Evolutionary conservation across 2,329 filamentous ascomycete species (phyloP).

Genomic region (Ophiostoma sp.): DNA sequence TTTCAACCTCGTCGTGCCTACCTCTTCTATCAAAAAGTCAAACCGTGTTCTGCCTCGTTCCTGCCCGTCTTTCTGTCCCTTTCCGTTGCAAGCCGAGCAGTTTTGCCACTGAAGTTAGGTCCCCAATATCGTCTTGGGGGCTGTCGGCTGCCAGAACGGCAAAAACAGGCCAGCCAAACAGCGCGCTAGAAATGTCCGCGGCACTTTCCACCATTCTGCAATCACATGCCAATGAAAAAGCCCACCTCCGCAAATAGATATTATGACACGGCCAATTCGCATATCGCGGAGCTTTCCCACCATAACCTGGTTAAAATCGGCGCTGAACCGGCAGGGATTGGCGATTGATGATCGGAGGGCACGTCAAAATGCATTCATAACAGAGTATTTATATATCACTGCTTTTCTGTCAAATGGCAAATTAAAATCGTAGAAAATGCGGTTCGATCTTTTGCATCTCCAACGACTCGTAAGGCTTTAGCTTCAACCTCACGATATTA

Average conservation of each 20-base stretch:
- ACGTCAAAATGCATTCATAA: not conserved
- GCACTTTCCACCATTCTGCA: not conserved
- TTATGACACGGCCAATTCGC: not conserved
- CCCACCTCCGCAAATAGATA: not conserved
- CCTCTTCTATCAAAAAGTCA: not conserved
- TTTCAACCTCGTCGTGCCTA: not conserved
- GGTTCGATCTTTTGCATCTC: not conserved
- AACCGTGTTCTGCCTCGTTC: not conserved
- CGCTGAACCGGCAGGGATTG: not conserved
- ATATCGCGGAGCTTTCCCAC: not conserved
- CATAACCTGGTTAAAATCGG: not conserved
- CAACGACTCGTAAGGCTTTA: not conserved
- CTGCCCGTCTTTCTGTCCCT: not conserved
- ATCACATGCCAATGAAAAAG: constrained; percentile 15
- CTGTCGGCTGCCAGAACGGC: not conserved
- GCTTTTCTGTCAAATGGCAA: not conserved
- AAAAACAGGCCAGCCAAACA: not conserved
- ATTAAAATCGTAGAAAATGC: not conserved
- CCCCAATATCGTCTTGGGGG: not conserved
- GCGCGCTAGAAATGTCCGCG: constrained; percentile 13
- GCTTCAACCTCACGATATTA: too few relatives aligned
- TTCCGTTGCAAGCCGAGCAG: constrained; percentile 4
- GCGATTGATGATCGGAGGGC: not conserved
- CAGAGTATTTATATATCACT: not conserved
- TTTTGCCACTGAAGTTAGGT: not conserved